Evolutionary conservation across 1,284 basidiomycete genomes (phyloP).

Genomic region (Ganoderma lucidum): DNA sequence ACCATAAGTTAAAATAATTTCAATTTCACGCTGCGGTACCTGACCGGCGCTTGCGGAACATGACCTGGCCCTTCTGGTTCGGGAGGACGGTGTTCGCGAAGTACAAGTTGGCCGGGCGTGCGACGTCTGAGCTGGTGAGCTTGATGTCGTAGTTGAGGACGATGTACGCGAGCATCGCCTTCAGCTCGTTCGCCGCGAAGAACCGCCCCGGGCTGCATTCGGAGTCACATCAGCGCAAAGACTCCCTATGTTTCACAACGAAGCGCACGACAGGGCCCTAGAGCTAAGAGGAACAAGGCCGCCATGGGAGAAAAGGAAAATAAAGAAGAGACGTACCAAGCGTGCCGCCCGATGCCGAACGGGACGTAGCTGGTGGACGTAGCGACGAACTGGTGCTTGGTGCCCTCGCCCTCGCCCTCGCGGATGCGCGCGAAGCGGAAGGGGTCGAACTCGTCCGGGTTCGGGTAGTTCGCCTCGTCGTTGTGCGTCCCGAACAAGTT

Average conservation of each 20-base stretch:
- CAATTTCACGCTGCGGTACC: too few species aligned
- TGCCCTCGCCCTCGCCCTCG: conserved; percentile 28
- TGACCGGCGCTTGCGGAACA: conserved; percentile 9
- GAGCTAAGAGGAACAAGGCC: too few species aligned
- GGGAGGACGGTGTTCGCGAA: conserved; percentile 6
- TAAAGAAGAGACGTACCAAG: not conserved
- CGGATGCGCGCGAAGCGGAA: conserved; percentile 27
- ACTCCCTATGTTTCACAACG: too few species aligned
- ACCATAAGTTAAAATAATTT: not conserved
- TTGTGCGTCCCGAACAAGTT: conserved; percentile 18
- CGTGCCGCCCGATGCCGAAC: conserved; percentile 36
- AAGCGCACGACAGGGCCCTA: not conserved
- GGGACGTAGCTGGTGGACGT: conserved; percentile 36
- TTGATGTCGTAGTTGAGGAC: conserved; percentile 34
- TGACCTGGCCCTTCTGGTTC: not conserved
- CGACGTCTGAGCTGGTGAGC: conserved; percentile 9
- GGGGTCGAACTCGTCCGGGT: conserved; percentile 19
- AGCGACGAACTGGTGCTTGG: conserved; percentile 36
- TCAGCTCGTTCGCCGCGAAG: too few species aligned
- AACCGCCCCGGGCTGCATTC: not conserved
- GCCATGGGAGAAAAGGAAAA: not conserved
- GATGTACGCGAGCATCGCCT: conserved; percentile 31
- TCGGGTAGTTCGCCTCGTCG: conserved; percentile 25
- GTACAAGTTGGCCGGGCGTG: conserved; percentile 2
- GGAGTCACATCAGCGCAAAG: not conserved